Evolutionary conservation across 202 grass and related monocot genomes (phyloP), one percentile per base, ranked within the genome.

Genomic region (Carex sylvatica): DNA sequence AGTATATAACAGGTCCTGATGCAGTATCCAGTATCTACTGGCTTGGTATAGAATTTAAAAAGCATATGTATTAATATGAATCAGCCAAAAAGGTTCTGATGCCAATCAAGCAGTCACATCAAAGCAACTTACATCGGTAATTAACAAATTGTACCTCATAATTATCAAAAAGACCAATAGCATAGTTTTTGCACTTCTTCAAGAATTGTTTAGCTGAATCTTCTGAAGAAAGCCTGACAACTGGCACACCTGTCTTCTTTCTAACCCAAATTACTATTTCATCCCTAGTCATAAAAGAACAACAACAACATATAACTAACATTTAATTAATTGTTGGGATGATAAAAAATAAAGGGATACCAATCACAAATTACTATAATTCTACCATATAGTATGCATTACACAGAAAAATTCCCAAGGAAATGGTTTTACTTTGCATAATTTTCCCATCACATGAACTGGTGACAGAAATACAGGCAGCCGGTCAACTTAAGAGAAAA

Each of bases 191-290:
- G 11, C 89, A 78, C 84, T 81, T 93, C 40, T 88, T 92, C 19
- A 93, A 63, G 61, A 95, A 92, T 82, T 83, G 90, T 80, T 89
- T 60, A 15, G 92, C 92, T 28, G 87, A 90, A 89, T 89, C 85
- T 87, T 35, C 84, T 1, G 96, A 91, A 40, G 90, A 74, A 18
- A 98, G 62, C 46, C 86, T 93, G 46, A 87, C 89, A 67, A 95
- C 88, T 1, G 95, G 91, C 3, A 42, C 40, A 15, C 88, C 91
- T 61, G 96, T 95, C 83, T 93, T 98, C 92, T 98, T 98, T 88
- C 92, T 93, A 54, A 89, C 87, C 96, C 92, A 98, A 65, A 92
- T 93, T 84, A 98, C 81, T 79, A 98, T 90, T 40, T 87, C 91
- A 7, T 98, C 95, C 87, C 95, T 98, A 40, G 46, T 42, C 60